phyloP scores from a whole-genome alignment of 1,284 basidiomycete species.

The Cutaneotrichosporon mucoides region DNA sequence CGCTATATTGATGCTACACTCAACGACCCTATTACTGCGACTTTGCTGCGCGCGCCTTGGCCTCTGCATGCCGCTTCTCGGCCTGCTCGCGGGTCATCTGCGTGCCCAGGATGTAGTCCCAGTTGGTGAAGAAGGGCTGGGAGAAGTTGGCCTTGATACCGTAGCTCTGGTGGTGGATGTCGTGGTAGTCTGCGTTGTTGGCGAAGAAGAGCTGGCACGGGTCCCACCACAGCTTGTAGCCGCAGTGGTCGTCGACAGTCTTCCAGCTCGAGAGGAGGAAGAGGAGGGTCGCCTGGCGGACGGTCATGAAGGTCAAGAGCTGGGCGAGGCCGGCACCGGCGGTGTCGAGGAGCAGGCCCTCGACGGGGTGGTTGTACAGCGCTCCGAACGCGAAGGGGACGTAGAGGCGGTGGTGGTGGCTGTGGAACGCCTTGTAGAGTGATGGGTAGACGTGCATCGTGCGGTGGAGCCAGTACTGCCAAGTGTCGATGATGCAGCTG shows the following conservation, averaged over 20 bases:
- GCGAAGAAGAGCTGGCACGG: constrained; percentile 78
- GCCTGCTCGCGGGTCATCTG: constrained; percentile 46
- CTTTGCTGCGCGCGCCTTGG: constrained; percentile 1
- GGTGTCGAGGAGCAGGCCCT: constrained; percentile 87
- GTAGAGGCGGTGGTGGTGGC: constrained; percentile 92
- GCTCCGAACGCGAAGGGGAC: constrained; percentile 97
- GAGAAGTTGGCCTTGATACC: constrained; percentile 96
- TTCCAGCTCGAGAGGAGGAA: constrained; percentile 84
- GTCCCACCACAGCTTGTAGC: constrained; percentile 83
- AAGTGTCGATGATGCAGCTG: constrained; percentile 93
- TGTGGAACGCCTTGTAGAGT: constrained; percentile 89
- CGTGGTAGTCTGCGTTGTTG: constrained; percentile 98
- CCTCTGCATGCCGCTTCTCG: constrained; percentile 7
- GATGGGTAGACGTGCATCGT: constrained; percentile 85
- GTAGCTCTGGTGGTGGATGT: constrained; percentile 91
- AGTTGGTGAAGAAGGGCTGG: constrained; percentile 73
- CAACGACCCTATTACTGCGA: background rate
- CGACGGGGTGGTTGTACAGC: constrained; percentile 95
- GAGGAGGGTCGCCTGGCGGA: constrained; percentile 79
- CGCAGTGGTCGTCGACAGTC: constrained; percentile 97
- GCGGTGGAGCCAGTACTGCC: constrained; percentile 97
- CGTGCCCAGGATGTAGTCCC: constrained; percentile 49
- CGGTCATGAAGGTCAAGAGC: constrained; percentile 62
- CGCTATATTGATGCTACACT: background rate
- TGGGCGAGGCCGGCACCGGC: constrained; percentile 78